phyloP scores from a whole-genome alignment of 495 filamentous ascomycete genomes.

The Penicillium chermesinum region DNA sequence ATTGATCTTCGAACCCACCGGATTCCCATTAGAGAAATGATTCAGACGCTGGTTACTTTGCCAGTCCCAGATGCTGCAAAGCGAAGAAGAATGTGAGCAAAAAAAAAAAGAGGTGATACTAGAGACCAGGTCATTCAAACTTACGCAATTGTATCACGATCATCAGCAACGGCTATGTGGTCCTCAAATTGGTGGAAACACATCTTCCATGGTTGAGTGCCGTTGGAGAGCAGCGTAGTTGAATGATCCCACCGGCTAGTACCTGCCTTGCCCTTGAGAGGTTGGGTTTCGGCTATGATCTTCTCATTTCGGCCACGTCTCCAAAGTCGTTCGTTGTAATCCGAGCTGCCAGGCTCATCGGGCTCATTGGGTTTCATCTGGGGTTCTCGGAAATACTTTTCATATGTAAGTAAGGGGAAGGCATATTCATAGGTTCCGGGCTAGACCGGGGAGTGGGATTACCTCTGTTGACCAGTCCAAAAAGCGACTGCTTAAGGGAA shows the following conservation, averaged over 20 bases:
- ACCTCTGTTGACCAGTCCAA: slow-evolving; percentile 92
- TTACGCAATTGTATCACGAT: slow-evolving; percentile 75
- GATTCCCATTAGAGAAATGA: slow-evolving; percentile 92
- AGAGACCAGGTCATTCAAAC: slow-evolving; percentile 9
- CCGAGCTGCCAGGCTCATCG: slow-evolving; percentile 93
- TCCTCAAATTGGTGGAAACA: slow-evolving; percentile 97
- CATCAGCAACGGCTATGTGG: slow-evolving; percentile 89
- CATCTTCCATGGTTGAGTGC: slow-evolving; percentile 82
- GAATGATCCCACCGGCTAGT: slow-evolving; percentile 78
- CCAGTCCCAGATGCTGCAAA: slow-evolving; percentile 85
- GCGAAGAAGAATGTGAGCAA: slow-evolving; percentile 23
- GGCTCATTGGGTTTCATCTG: slow-evolving; percentile 97
- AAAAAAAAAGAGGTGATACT: background rate
- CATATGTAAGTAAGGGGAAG: slow-evolving; percentile 25
- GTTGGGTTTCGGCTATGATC: slow-evolving; percentile 86
- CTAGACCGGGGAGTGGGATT: slow-evolving; percentile 21
- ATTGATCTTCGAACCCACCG: slow-evolving; percentile 82
- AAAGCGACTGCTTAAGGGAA: slow-evolving; percentile 80
- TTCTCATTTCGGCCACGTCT: slow-evolving; percentile 86
- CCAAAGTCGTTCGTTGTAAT: slow-evolving; percentile 96
- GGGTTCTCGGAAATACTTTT: slow-evolving; percentile 89
- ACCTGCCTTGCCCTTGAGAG: slow-evolving; percentile 80
- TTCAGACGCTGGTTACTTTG: slow-evolving; percentile 63
- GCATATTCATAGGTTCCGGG: slow-evolving; percentile 6
- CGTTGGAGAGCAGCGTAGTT: slow-evolving; percentile 75